These are phyloP conservation scores for Plantago coronopus DNA, from an alignment of 305 asterid genomes.

Conservation along the genomic window DNA sequence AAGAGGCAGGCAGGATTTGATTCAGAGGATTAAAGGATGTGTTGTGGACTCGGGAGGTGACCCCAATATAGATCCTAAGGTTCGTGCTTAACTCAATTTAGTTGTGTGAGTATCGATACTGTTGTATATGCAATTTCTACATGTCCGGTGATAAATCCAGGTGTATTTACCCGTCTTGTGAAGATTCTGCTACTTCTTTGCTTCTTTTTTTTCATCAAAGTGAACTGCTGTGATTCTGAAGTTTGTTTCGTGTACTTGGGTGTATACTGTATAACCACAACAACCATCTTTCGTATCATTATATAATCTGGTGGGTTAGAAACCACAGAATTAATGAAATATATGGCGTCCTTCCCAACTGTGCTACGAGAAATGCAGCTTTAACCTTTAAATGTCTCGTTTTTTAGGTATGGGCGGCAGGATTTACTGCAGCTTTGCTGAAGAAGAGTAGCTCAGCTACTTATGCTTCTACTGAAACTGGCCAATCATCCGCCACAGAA, in stretches of 20 bases:
- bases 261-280: too few relatives aligned
- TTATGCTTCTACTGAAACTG: constrained; percentile 34
- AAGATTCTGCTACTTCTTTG: too few relatives aligned
- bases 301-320: too few relatives aligned
- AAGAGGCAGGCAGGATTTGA: constrained; percentile 45
- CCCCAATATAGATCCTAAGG: constrained; percentile 83
- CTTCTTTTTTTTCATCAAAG: too few relatives aligned
- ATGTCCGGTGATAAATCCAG: not conserved
- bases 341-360: not conserved
- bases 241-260: too few relatives aligned
- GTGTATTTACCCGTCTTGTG: too few relatives aligned
- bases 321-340: too few relatives aligned
- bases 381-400: constrained; percentile 14
- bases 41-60: constrained; percentile 90
- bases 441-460: constrained; percentile 64
- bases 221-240: too few relatives aligned
- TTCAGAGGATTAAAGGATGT: constrained; percentile 76
- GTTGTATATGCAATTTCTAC: not conserved
- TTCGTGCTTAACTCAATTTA: constrained; percentile 24
- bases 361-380: not conserved
- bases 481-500: constrained; percentile 33
- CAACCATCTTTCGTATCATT: too few relatives aligned
- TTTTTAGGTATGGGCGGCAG: constrained; percentile 96
- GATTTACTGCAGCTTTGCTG: constrained; percentile 73
- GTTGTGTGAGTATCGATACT: constrained; percentile 5